Conservation (phyloP, 2,329 filamentous ascomycete genomes). For the Penicillium sp. region DNA sequence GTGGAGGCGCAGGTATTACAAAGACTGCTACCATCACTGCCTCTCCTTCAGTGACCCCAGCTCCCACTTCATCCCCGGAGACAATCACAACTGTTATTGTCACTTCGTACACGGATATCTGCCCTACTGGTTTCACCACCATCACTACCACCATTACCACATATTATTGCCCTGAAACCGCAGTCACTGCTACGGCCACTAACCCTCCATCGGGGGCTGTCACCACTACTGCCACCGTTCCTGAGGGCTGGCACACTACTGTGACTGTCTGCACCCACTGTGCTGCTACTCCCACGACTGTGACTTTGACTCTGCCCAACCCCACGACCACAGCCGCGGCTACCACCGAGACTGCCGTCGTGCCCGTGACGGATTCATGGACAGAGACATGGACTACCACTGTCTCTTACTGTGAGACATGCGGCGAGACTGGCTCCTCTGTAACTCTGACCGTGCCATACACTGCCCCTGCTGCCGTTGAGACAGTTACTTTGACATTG, state of each 20-base stretch:
- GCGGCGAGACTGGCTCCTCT: constrained; percentile 19
- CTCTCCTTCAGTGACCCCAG: constrained; percentile 13
- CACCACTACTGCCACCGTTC: constrained; percentile 25
- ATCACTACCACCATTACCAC: constrained; percentile 41
- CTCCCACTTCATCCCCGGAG: constrained; percentile 17
- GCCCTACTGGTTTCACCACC: constrained; percentile 44
- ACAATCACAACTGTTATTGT: constrained; percentile 39
- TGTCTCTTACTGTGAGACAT: constrained; percentile 19
- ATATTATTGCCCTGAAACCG: constrained; percentile 37
- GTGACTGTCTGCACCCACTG: constrained; percentile 43
- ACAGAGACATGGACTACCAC: constrained; percentile 6
- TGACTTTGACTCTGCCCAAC: constrained; percentile 35
- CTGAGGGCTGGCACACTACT: constrained; percentile 42
- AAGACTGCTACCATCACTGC: constrained; percentile 10
- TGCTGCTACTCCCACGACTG: constrained; percentile 39
- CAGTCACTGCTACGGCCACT: constrained; percentile 30
- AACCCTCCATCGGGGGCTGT: constrained; percentile 14
- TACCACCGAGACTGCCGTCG: constrained; percentile 8
- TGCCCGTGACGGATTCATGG: neutral
- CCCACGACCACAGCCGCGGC: constrained; percentile 12
- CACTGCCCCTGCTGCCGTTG: neutral
- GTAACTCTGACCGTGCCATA: constrained; percentile 24
- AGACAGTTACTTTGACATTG: neutral
- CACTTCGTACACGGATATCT: constrained; percentile 44
- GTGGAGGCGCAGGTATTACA: constrained; percentile 7